Evolutionary conservation across 1,139 yeast species (phyloP).

Genomic region (Zygosaccharomyces sapae): DNA sequence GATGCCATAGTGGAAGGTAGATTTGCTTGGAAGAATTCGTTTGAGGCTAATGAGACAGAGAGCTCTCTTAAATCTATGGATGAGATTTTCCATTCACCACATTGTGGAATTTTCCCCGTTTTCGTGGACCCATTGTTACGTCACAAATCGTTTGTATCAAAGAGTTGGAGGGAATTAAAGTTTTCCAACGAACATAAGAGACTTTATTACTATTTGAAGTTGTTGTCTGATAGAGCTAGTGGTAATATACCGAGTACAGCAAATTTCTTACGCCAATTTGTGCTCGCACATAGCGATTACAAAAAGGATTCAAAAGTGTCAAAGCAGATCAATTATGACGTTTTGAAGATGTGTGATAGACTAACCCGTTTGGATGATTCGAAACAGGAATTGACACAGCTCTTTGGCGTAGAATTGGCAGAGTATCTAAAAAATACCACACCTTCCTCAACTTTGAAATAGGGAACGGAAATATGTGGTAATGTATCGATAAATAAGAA

Average conservation of each 20-base stretch:
- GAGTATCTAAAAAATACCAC: constrained; percentile 28
- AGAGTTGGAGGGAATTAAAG: constrained; percentile 31
- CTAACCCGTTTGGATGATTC: constrained; percentile 36
- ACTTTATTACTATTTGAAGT: constrained; percentile 53
- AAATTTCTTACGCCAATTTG: constrained; percentile 63
- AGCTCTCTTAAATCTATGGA: constrained; percentile 46
- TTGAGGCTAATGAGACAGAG: constrained; percentile 32
- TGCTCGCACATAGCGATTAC: constrained; percentile 58
- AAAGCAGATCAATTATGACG: constrained; percentile 63
- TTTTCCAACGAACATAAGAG: constrained; percentile 37
- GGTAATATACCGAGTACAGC: constrained; percentile 82
- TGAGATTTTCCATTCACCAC: constrained; percentile 72
- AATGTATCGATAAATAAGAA: not conserved
- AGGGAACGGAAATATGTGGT: not conserved
- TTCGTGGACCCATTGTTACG: constrained; percentile 31
- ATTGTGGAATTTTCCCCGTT: constrained; percentile 49
- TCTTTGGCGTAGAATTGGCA: constrained; percentile 39
- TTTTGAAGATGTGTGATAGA: constrained; percentile 48
- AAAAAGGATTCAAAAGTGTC: constrained; percentile 70
- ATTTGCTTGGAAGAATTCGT: constrained; percentile 64
- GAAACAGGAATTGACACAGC: constrained; percentile 26
- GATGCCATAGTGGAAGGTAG: constrained; percentile 57
- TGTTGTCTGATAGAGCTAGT: constrained; percentile 71
- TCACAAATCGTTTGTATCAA: constrained; percentile 24
- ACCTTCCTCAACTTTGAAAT: constrained; percentile 1